These are phyloP conservation scores for Solanum chiquidenum DNA, from an alignment of 257 asterid species.

Conservation along the genomic window DNA sequence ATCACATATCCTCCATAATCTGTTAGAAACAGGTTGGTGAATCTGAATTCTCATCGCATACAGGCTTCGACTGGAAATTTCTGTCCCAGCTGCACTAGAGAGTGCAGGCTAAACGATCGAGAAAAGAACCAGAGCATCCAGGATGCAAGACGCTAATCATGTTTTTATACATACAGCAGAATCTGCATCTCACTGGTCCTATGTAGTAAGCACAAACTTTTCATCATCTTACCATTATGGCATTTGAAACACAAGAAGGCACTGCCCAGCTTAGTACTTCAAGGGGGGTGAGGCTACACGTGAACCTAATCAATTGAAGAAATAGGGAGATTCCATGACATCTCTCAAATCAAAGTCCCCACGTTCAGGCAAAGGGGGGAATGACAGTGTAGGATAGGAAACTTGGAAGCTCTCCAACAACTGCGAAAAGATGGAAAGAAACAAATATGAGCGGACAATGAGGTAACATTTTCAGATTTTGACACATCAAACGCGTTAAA, in stretches of 20 bases:
- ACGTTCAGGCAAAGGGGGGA: conserved; percentile 88
- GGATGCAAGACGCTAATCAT: not conserved
- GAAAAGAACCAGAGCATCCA: not conserved
- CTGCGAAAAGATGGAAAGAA: conserved; percentile 32
- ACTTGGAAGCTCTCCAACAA: conserved; percentile 62
- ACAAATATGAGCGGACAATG: not conserved
- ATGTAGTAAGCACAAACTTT: not conserved
- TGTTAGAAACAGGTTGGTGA: not conserved
- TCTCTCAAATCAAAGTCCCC: conserved; percentile 79
- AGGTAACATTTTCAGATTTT: not conserved
- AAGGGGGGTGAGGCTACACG: not conserved
- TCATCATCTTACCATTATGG: not conserved
- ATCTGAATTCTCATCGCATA: not conserved
- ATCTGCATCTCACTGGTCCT: not conserved
- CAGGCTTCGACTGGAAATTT: not conserved
- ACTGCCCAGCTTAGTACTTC: not conserved
- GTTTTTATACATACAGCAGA: not conserved
- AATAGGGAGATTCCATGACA: conserved; percentile 73
- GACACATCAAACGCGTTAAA: not conserved
- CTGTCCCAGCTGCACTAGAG: not conserved
- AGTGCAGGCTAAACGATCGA: not conserved
- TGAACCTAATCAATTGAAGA: conserved; percentile 56
- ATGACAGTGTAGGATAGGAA: conserved; percentile 64
- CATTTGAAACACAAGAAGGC: not conserved
- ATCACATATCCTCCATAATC: not conserved